phyloP scores from a whole-genome alignment of 2,329 filamentous ascomycete species.

The Macroventuria anomochaeta region DNA sequence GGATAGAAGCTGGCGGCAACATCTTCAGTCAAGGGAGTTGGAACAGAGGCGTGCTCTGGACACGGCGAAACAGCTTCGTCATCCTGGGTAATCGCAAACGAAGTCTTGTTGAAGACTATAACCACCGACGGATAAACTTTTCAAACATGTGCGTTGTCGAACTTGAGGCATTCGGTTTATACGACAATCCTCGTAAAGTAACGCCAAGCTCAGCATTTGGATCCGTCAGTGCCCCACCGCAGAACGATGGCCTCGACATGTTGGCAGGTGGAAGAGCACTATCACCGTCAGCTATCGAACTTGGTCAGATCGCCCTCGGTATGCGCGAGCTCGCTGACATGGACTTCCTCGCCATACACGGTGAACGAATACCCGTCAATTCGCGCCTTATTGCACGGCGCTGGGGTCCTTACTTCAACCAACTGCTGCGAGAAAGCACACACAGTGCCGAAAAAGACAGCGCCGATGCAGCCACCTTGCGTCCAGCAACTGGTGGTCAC shows the following conservation, averaged over 20 bases:
- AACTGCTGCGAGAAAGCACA: slow-evolving; percentile 80
- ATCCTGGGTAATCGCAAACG: slow-evolving; percentile 93
- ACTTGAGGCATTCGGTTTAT: slow-evolving; percentile 94
- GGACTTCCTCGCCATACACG: slow-evolving; percentile 91
- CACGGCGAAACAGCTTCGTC: slow-evolving; percentile 90
- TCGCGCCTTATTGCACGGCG: slow-evolving; percentile 84
- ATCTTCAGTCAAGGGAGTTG: slow-evolving; percentile 97
- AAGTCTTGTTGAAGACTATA: slow-evolving; percentile 96
- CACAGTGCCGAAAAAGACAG: slow-evolving; percentile 63
- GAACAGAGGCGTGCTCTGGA: slow-evolving; percentile 95
- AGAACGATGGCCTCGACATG: slow-evolving; percentile 58
- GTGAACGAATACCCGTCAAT: slow-evolving; percentile 91
- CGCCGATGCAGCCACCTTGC: slow-evolving; percentile 76
- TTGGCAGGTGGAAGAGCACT: slow-evolving; percentile 79
- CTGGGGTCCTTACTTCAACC: slow-evolving; percentile 97
- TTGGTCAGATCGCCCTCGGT: slow-evolving; percentile 80
- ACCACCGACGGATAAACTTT: slow-evolving; percentile 96
- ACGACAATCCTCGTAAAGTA: slow-evolving; percentile 87
- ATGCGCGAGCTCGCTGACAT: slow-evolving; percentile 92
- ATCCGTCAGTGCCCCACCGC: slow-evolving; percentile 76
- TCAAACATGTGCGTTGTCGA: slow-evolving; percentile 97
- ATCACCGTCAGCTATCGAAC: slow-evolving; percentile 78
- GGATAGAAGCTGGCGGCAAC: slow-evolving; percentile 89
- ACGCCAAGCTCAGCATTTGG: slow-evolving; percentile 81
- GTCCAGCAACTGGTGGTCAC: slow-evolving; percentile 63